Evolutionary conservation across 2,329 filamentous ascomycete genomes (phyloP).

Genomic region (Phoma sp.): DNA sequence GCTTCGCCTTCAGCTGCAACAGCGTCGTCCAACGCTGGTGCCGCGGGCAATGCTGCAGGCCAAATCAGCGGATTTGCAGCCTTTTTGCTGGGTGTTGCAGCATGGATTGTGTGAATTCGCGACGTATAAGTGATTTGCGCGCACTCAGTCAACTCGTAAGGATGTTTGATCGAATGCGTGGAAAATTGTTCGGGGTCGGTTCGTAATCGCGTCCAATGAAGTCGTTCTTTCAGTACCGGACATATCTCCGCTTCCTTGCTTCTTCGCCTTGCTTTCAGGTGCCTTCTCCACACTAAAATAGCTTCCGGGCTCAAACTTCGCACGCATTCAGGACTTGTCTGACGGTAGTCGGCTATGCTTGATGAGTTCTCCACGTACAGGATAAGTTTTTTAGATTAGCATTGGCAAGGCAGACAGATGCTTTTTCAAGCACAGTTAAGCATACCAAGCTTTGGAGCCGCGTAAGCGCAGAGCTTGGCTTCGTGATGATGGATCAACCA

Average conservation of each 20-base stretch:
- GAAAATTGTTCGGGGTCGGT: too few relatives aligned
- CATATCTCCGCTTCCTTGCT: background rate
- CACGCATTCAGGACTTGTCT: background rate
- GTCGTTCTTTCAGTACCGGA: background rate
- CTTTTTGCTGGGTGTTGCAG: constrained; percentile 10
- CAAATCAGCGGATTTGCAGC: constrained; percentile 8
- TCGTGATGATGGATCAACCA: constrained; percentile 6
- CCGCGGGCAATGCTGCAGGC: background rate
- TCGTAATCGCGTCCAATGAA: constrained; percentile 6
- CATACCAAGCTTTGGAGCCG: constrained; percentile 13
- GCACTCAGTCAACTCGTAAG: too few relatives aligned
- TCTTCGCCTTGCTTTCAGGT: too few relatives aligned
- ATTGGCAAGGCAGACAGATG: background rate
- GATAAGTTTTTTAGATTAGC: background rate
- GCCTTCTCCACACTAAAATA: too few relatives aligned
- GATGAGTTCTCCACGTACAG: background rate
- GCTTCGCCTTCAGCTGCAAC: constrained; percentile 1
- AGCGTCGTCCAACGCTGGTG: constrained; percentile 1
- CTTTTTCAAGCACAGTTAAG: background rate
- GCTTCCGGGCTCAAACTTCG: too few relatives aligned
- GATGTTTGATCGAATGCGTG: too few relatives aligned
- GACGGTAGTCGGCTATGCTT: background rate
- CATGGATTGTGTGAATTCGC: constrained; percentile 14
- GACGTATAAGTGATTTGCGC: background rate
- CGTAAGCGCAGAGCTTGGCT: constrained; percentile 7